A percentile compares a stretch with the other conserved stretches of the same genome.
Evolutionary conservation across 2,329 filamentous ascomycete species (phyloP).

Genomic region (Raffaelea albimanens): DNA sequence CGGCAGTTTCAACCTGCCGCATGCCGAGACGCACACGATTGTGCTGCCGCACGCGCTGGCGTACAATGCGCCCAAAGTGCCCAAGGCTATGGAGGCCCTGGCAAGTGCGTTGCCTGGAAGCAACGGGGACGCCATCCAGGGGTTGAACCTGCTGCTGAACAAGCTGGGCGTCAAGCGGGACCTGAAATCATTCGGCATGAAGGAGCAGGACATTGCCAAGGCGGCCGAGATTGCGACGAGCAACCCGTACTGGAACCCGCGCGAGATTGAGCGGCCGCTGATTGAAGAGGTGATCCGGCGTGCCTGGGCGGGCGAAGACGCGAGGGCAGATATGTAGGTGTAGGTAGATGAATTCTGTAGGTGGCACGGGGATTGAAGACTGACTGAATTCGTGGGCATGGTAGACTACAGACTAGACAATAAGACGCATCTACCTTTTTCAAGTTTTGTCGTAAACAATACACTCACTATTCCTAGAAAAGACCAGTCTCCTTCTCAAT

Average conservation of each 20-base stretch:
- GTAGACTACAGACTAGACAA: no score
- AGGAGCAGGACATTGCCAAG: slow-evolving; percentile 46
- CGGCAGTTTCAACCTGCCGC: slow-evolving; percentile 53
- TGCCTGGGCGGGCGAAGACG: slow-evolving; percentile 47
- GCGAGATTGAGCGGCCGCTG: slow-evolving; percentile 36
- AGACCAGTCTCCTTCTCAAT: no score
- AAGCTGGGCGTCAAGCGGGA: slow-evolving; percentile 41
- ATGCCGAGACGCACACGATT: slow-evolving; percentile 56
- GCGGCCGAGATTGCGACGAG: slow-evolving; percentile 45
- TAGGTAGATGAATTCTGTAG: no score
- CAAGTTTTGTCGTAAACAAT: no score
- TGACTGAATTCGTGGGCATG: no score
- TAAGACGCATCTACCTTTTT: no score
- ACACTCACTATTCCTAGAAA: no score
- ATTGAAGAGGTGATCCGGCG: slow-evolving; percentile 46
- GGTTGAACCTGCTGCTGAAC: slow-evolving; percentile 45
- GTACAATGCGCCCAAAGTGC: slow-evolving; percentile 49
- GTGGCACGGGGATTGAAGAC: no score
- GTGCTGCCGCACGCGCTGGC: slow-evolving; percentile 53
- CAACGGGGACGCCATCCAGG: slow-evolving; percentile 47
- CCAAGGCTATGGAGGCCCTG: slow-evolving; percentile 40
- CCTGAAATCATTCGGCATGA: slow-evolving; percentile 44
- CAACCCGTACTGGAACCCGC: slow-evolving; percentile 50
- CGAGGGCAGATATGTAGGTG: slow-evolving; percentile 37
- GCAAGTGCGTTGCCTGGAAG: slow-evolving; percentile 44